Percentiles rank a stretch among this genome's conserved stretches.
Evolutionary conservation across 305 asterid species (phyloP).

Genomic region (Fraxinus sp.): DNA sequence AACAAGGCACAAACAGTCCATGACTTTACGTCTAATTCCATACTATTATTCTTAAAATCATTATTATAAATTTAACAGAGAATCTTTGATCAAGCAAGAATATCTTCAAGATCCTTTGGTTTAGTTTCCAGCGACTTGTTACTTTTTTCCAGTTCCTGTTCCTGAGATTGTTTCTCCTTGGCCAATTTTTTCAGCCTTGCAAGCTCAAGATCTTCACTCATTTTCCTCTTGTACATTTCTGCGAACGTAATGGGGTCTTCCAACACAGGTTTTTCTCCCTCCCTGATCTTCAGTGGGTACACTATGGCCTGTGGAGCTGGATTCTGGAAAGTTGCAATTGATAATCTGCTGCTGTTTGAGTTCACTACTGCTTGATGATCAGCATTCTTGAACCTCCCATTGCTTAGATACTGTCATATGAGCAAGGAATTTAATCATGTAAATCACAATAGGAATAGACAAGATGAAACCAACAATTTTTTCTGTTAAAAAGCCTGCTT

Average conservation of each 20-base stretch:
- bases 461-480: not conserved
- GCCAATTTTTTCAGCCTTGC: conserved; percentile 60
- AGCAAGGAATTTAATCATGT: not conserved
- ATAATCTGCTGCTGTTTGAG: conserved; percentile 61
- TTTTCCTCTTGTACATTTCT: conserved; percentile 79
- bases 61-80: not conserved
- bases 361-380: conserved; percentile 92
- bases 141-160: not conserved
- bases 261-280: conserved; percentile 54
- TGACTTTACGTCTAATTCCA: not conserved
- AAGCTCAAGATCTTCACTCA: conserved; percentile 64
- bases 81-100: conserved; percentile 38
- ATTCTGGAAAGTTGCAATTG: conserved; percentile 81
- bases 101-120: conserved; percentile 35
- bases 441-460: not conserved
- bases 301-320: conserved; percentile 70
- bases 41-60: not conserved
- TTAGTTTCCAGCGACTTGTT: conserved; percentile 17
- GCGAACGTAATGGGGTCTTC: conserved; percentile 51
- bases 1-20: not conserved
- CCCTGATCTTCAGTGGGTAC: conserved; percentile 56
- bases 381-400: conserved; percentile 91
- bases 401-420: conserved; percentile 58
- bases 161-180: conserved; percentile 35
- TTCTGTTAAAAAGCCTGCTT: not conserved